A percentile compares a stretch with the other conserved stretches of the same genome.
phyloP scores from a whole-genome alignment of 2,329 filamentous ascomycete species.

The Aspergillus tamarii region DNA sequence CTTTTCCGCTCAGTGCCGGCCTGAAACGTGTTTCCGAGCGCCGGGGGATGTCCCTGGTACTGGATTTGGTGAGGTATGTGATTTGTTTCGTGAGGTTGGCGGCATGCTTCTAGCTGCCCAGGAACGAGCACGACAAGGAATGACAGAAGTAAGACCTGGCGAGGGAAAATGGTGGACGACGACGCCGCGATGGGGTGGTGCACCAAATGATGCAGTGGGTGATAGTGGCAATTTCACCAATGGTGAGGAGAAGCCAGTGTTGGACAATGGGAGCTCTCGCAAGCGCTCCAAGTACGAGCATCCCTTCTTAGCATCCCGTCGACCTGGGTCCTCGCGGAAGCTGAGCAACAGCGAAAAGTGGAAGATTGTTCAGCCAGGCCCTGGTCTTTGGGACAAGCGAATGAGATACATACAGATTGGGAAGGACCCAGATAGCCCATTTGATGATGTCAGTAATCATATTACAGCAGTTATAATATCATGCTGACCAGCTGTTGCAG shows the following conservation, averaged over 20 bases:
- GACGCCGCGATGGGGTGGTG: constrained; percentile 60
- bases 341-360: constrained; percentile 55
- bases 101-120: constrained; percentile 62
- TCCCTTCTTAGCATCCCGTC: constrained; percentile 34
- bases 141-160: constrained; percentile 52
- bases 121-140: constrained; percentile 61
- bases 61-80: constrained; percentile 49
- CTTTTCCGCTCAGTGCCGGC: constrained; percentile 57
- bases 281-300: constrained; percentile 45
- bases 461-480: neutral
- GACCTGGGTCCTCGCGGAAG: constrained; percentile 42
- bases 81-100: constrained; percentile 61
- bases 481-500: constrained; percentile 36
- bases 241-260: constrained; percentile 29
- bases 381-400: constrained; percentile 59
- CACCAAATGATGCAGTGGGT: constrained; percentile 39
- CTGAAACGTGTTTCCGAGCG: constrained; percentile 57
- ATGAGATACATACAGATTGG: constrained; percentile 61
- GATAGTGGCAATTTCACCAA: constrained; percentile 29
- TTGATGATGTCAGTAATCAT: constrained; percentile 55
- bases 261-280: constrained; percentile 35
- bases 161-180: constrained; percentile 65
- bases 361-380: constrained; percentile 55
- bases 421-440: constrained; percentile 50
- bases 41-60: constrained; percentile 30